Conservation (phyloP, 2,329 filamentous ascomycete species). For the Colletotrichum gigasporum region DNA sequence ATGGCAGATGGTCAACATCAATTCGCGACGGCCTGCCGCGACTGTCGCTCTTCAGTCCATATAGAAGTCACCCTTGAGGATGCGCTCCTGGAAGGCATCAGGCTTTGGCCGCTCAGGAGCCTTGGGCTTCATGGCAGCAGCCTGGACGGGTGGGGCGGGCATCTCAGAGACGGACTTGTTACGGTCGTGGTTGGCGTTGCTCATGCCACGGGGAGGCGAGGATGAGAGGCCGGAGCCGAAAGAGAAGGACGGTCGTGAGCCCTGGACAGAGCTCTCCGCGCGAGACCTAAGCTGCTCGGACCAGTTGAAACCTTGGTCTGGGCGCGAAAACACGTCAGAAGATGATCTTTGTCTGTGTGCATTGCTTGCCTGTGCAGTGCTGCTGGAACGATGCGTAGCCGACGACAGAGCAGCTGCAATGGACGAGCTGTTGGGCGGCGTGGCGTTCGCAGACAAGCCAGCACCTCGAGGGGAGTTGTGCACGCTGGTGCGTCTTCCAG, state of each 20-base stretch:
- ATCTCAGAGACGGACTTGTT: conserved; percentile 76
- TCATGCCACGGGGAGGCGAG: conserved; percentile 53
- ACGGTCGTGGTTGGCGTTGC: conserved; percentile 64
- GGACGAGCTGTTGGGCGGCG: conserved; percentile 43
- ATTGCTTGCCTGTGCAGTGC: conserved; percentile 66
- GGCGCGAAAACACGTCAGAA: conserved; percentile 72
- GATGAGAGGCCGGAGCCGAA: conserved; percentile 56
- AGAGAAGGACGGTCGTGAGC: conserved; percentile 66
- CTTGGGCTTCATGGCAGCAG: conserved; percentile 55
- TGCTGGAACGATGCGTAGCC: conserved; percentile 48
- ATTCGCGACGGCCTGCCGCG: not conserved
- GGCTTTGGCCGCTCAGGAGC: conserved; percentile 72
- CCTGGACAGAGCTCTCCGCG: conserved; percentile 80
- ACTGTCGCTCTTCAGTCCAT: conserved; percentile 77
- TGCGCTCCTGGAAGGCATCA: conserved; percentile 95
- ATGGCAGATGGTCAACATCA: conserved; percentile 1
- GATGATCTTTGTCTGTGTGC: conserved; percentile 63
- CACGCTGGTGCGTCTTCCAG: conserved; percentile 36
- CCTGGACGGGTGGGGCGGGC: conserved; percentile 64
- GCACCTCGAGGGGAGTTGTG: not conserved
- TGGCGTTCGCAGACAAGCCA: conserved; percentile 30
- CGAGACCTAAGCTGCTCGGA: conserved; percentile 93
- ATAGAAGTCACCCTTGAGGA: conserved; percentile 96
- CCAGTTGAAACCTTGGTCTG: conserved; percentile 95
- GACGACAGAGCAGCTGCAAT: conserved; percentile 45